A percentile compares a stretch with the other conserved stretches of the same genome.
These are phyloP conservation scores for Phytopythium aichiense DNA, from an alignment of 352 stramenopile genomes.

Conservation along the genomic window DNA sequence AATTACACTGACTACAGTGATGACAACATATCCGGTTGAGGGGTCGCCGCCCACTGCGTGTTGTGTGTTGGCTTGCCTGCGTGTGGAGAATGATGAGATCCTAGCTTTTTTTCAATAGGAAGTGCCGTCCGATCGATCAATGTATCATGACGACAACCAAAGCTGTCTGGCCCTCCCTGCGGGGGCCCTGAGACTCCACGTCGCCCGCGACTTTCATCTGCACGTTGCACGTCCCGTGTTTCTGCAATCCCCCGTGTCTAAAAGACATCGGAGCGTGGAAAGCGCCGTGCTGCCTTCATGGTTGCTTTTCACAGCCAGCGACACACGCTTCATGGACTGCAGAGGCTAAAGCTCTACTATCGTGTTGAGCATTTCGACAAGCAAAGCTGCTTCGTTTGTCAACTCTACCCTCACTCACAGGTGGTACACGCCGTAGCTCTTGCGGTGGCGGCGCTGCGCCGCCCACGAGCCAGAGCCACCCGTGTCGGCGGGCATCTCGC, in stretches of 20 bases:
- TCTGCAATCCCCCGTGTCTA: too few species aligned
- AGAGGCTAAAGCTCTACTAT: too few species aligned
- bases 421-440: neutral
- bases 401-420: neutral
- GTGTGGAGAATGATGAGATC: slow-evolving; percentile 54
- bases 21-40: slow-evolving; percentile 55
- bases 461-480: neutral
- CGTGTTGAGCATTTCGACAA: too few species aligned
- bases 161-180: slow-evolving; percentile 28
- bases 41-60: slow-evolving; percentile 7
- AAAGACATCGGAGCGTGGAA: too few species aligned
- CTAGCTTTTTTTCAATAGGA: slow-evolving; percentile 61
- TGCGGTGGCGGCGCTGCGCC: neutral
- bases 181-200: slow-evolving; percentile 48
- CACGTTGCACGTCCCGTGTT: too few species aligned
- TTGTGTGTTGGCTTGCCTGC: slow-evolving; percentile 7
- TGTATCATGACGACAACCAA: slow-evolving; percentile 61
- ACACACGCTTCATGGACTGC: too few species aligned
- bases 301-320: too few species aligned
- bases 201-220: too few species aligned
- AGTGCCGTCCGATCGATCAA: slow-evolving; percentile 57
- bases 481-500: neutral
- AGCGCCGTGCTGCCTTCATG: too few species aligned
- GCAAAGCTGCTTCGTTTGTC: too few species aligned
- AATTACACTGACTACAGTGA: slow-evolving; percentile 73